Evolutionary conservation across 2,329 filamentous ascomycete species (phyloP).

Genomic region (Zymoseptoria pseudotritici): DNA sequence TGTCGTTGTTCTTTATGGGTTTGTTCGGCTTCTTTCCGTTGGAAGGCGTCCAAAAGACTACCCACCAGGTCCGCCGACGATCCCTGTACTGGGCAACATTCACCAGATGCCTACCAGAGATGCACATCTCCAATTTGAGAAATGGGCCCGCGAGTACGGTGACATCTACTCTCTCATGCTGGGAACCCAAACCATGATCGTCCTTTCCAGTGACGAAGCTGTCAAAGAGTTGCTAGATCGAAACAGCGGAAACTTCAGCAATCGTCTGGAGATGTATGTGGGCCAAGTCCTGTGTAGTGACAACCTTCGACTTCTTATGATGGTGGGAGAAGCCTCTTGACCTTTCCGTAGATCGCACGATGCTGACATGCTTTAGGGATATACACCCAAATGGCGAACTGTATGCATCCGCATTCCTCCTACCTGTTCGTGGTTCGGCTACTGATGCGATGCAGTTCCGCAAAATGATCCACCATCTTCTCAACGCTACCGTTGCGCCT

Average conservation of each 20-base stretch:
- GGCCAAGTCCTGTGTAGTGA: slow-evolving; percentile 11
- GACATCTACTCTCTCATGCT: slow-evolving; percentile 46
- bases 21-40: slow-evolving; percentile 12
- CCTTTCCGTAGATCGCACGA: background rate
- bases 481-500: slow-evolving; percentile 40
- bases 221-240: slow-evolving; percentile 38
- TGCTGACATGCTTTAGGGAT: slow-evolving; percentile 1
- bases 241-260: slow-evolving; percentile 17
- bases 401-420: background rate
- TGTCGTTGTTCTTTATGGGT: slow-evolving; percentile 6
- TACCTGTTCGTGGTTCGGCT: background rate
- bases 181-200: slow-evolving; percentile 41
- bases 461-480: slow-evolving; percentile 38
- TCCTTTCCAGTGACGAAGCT: slow-evolving; percentile 39
- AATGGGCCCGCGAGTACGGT: slow-evolving; percentile 47
- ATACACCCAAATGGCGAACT: slow-evolving; percentile 11
- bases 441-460: slow-evolving; percentile 14
- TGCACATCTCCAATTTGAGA: slow-evolving; percentile 41
- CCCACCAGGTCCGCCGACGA: slow-evolving; percentile 23
- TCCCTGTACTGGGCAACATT: slow-evolving; percentile 23
- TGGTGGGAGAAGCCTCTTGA: slow-evolving; percentile 7
- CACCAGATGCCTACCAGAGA: slow-evolving; percentile 37
- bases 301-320: slow-evolving; percentile 17
- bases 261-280: slow-evolving; percentile 18
- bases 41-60: slow-evolving; percentile 17